Evolutionary conservation across 139 green algal genomes (phyloP).

Genomic region (Pseudopediastrum boryanum): DNA sequence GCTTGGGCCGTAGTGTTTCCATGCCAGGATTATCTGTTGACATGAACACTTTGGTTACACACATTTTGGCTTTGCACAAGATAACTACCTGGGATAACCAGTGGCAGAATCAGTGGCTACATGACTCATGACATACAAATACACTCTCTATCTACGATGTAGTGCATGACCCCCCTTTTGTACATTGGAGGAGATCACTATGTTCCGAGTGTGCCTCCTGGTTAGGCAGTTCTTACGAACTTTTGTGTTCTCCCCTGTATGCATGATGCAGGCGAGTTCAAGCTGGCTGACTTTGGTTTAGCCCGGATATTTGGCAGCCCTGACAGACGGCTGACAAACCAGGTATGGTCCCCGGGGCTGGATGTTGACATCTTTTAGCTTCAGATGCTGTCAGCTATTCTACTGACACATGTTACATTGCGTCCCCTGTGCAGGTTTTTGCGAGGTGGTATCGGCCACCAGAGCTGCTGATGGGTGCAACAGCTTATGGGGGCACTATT

Average conservation of each 20-base stretch:
- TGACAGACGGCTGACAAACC: slow-evolving; percentile 37
- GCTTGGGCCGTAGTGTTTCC: neutral
- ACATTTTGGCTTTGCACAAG: neutral
- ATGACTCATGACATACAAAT: too few relatives aligned
- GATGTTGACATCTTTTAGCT: too few relatives aligned
- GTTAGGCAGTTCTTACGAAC: too few relatives aligned
- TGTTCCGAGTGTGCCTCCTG: too few relatives aligned
- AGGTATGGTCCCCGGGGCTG: too few relatives aligned
- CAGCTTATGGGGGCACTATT: slow-evolving; percentile 74
- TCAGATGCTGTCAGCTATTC: too few relatives aligned
- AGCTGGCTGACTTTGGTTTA: slow-evolving; percentile 93
- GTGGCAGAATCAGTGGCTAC: too few relatives aligned
- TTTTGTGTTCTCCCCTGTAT: neutral
- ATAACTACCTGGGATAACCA: too few relatives aligned
- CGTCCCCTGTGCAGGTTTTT: slow-evolving; percentile 78
- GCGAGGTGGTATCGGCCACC: slow-evolving; percentile 89
- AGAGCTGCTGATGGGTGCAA: slow-evolving; percentile 88
- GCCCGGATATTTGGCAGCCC: slow-evolving; percentile 74
- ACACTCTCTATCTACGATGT: too few relatives aligned
- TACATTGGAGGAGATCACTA: too few relatives aligned
- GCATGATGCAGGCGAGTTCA: slow-evolving; percentile 74
- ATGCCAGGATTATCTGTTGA: neutral
- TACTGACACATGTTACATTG: too few relatives aligned
- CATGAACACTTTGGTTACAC: neutral
- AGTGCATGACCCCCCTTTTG: too few relatives aligned